Evolutionary conservation across 139 green algal genomes (phyloP).

Genomic region (Coelastrella sp.): DNA sequence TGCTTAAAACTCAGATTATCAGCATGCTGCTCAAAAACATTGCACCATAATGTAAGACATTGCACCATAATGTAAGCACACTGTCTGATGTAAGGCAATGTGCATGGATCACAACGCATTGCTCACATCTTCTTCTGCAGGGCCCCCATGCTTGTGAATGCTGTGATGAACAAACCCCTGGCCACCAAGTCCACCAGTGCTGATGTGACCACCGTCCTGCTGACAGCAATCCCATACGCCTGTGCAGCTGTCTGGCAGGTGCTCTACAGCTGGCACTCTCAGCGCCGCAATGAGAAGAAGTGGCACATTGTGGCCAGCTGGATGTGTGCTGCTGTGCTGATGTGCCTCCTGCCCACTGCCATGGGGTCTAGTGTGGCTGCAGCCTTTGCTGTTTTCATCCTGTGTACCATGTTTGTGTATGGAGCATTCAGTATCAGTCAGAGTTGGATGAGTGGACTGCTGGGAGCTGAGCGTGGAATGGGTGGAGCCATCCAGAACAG

Average conservation of each 20-base stretch:
- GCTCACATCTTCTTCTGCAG: background rate
- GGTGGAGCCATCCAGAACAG: slow-evolving; percentile 44
- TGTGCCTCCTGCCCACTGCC: slow-evolving; percentile 45
- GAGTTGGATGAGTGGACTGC: slow-evolving; percentile 23
- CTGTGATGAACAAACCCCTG: slow-evolving; percentile 2
- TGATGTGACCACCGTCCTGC: slow-evolving; percentile 35
- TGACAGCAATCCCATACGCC: slow-evolving; percentile 44
- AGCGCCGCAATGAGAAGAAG: slow-evolving; percentile 44
- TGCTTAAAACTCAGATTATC: too few relatives aligned
- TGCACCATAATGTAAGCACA: too few relatives aligned
- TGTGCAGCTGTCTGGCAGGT: slow-evolving; percentile 46
- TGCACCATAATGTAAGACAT: too few relatives aligned
- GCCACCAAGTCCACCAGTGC: background rate
- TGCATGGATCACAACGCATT: too few relatives aligned
- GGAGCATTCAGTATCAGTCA: slow-evolving; percentile 39
- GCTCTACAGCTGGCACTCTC: slow-evolving; percentile 43
- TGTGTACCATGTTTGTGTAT: slow-evolving; percentile 50
- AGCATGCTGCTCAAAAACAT: too few relatives aligned
- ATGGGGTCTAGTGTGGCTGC: slow-evolving; percentile 11
- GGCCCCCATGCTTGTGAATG: slow-evolving; percentile 43
- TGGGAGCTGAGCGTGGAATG: slow-evolving; percentile 42
- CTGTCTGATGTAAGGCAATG: background rate
- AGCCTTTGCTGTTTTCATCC: slow-evolving; percentile 40
- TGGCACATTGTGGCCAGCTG: slow-evolving; percentile 40
- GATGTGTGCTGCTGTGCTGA: slow-evolving; percentile 26